A percentile compares a stretch with the other conserved stretches of the same genome.
These are phyloP conservation scores for Fusarium neocosmosporiellum DNA, from an alignment of 2,329 filamentous ascomycete species.

Conservation along the genomic window DNA sequence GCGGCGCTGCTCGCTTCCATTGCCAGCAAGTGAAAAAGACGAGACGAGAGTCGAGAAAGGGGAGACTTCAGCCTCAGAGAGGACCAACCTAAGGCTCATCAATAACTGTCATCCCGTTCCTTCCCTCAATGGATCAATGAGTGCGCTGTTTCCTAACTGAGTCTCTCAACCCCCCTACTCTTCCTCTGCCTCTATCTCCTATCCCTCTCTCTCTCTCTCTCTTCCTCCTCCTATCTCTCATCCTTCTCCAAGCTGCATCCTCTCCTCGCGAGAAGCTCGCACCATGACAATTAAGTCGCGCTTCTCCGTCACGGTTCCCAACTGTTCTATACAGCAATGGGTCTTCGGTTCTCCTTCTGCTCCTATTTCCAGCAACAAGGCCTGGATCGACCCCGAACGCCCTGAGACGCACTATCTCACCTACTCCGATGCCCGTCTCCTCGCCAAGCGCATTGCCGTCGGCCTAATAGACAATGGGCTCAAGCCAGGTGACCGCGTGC, in stretches of 20 bases:
- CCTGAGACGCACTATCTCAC: conserved; percentile 77
- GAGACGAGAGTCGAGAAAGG: not conserved
- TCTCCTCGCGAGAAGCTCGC: conserved; percentile 2
- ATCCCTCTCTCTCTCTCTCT: not conserved
- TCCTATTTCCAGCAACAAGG: conserved; percentile 55
- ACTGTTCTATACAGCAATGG: conserved; percentile 65
- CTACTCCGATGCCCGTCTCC: conserved; percentile 71
- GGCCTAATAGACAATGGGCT: conserved; percentile 75
- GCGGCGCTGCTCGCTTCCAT: conserved; percentile 1
- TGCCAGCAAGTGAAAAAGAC: not conserved
- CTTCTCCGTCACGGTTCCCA: conserved; percentile 57
- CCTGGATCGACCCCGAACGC: conserved; percentile 72
- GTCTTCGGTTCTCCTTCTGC: conserved; percentile 62
- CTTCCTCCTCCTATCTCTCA: not conserved
- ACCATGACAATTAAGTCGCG: conserved; percentile 61
- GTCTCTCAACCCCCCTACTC: not conserved
- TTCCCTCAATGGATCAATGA: not conserved
- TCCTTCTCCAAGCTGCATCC: not conserved
- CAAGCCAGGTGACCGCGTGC: conserved; percentile 74
- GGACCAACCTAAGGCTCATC: not conserved
- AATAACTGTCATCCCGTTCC: not conserved
- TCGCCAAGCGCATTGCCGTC: conserved; percentile 77
- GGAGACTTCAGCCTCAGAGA: not conserved
- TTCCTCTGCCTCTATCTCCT: not conserved
- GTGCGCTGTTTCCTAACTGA: not conserved